Conservation (phyloP, 1,139 yeast species). For the Scheffersomyces titani region DNA sequence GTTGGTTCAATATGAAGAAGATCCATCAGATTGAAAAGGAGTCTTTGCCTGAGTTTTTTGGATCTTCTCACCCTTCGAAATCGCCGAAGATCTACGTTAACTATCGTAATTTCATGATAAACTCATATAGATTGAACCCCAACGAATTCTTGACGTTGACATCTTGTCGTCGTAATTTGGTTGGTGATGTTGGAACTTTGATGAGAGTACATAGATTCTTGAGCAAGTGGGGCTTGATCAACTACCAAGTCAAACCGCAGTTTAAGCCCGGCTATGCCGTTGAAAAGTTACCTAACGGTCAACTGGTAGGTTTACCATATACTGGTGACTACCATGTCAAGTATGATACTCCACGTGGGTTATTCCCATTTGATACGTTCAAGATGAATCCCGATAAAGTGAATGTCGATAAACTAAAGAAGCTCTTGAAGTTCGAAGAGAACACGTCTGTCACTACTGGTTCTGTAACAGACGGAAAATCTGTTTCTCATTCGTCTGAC, state of each 20-base stretch:
- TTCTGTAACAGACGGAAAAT: slow-evolving; percentile 1
- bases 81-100: slow-evolving; percentile 85
- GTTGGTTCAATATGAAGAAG: slow-evolving; percentile 81
- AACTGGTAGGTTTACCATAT: slow-evolving; percentile 54
- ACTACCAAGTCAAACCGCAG: slow-evolving; percentile 83
- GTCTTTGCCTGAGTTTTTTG: slow-evolving; percentile 90
- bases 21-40: slow-evolving; percentile 66
- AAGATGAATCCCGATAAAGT: slow-evolving; percentile 56
- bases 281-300: slow-evolving; percentile 56
- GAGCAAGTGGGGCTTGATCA: slow-evolving; percentile 94
- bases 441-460: slow-evolving; percentile 2
- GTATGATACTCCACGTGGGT: slow-evolving; percentile 91
- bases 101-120: slow-evolving; percentile 92
- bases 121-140: slow-evolving; percentile 89
- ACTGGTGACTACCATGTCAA: slow-evolving; percentile 69
- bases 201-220: slow-evolving; percentile 88
- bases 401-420: slow-evolving; percentile 58
- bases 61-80: slow-evolving; percentile 71
- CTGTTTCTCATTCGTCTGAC: not conserved
- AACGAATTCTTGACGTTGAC: slow-evolving; percentile 91
- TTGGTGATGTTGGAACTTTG: slow-evolving; percentile 94
- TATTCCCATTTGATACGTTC: slow-evolving; percentile 88
- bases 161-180: slow-evolving; percentile 90
- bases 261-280: slow-evolving; percentile 63
- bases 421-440: slow-evolving; percentile 34